These are phyloP conservation scores for Cladosporium oxysporum DNA, from an alignment of 2,329 filamentous ascomycete genomes.

Conservation along the genomic window DNA sequence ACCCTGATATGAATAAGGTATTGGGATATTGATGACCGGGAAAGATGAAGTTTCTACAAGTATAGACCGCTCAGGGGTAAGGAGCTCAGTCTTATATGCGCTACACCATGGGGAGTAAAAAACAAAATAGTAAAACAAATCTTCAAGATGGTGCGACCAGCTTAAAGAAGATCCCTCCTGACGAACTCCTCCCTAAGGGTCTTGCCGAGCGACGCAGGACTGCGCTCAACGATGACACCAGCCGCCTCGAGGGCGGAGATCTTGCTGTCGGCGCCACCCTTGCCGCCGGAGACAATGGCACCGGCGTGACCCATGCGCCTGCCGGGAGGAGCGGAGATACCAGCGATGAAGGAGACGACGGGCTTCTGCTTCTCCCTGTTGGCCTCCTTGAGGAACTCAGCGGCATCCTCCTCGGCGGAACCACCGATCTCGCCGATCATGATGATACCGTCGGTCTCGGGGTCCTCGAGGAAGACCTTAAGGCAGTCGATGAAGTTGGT, in stretches of 20 bases:
- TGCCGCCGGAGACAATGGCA: conserved; percentile 95
- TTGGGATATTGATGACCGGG: conserved; percentile 27
- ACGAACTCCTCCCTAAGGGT: conserved; percentile 94
- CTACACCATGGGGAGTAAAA: conserved; percentile 17
- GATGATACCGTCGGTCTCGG: conserved; percentile 98
- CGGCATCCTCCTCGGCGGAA: conserved; percentile 94
- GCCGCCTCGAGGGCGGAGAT: conserved; percentile 90
- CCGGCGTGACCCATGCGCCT: conserved; percentile 98
- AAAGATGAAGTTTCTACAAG: conserved; percentile 20
- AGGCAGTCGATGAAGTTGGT: conserved; percentile 99
- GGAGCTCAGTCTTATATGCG: conserved; percentile 20
- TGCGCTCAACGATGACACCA: conserved; percentile 94
- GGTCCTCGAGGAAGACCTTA: conserved; percentile 92
- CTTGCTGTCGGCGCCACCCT: conserved; percentile 98
- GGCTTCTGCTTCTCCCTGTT: conserved; percentile 88
- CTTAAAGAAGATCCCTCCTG: conserved; percentile 87
- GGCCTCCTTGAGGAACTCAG: conserved; percentile 89
- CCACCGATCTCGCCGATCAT: conserved; percentile 99
- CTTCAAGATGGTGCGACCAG: conserved; percentile 10
- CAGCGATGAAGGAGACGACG: conserved; percentile 96
- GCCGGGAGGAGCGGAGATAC: conserved; percentile 94
- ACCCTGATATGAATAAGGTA: background rate
- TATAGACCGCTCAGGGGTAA: conserved; percentile 19
- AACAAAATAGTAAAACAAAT: conserved; percentile 19
- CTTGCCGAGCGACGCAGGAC: conserved; percentile 88